Conservation (phyloP, 164 flowering plant species). For the Cinnamomum micranthum region DNA sequence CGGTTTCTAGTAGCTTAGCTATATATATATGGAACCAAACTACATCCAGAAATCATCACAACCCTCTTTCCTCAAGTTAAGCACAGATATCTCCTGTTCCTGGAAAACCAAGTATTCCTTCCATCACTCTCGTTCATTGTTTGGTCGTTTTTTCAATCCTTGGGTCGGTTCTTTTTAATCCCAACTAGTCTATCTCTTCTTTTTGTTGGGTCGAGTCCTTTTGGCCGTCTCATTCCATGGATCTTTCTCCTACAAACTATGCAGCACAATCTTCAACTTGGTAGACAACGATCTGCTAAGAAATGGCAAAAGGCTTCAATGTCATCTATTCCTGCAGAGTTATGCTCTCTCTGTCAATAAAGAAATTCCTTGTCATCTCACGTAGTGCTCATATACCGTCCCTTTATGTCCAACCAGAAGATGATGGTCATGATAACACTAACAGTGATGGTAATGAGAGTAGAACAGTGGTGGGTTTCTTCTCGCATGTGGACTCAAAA, state of each 20-base stretch:
- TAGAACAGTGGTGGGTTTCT: background rate
- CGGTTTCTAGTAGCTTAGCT: too few relatives aligned
- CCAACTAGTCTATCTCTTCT: background rate
- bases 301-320: background rate
- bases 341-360: conserved; percentile 27
- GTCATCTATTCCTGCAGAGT: background rate
- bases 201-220: background rate
- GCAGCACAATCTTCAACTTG: background rate
- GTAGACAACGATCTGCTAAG: too few relatives aligned
- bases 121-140: background rate
- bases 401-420: conserved; percentile 3
- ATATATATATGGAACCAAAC: too few relatives aligned
- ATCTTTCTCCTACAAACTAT: too few relatives aligned
- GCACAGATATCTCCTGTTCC: background rate
- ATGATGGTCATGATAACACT: background rate
- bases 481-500: conserved; percentile 11
- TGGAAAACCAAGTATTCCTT: too few relatives aligned
- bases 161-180: background rate
- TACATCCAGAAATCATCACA: too few relatives aligned
- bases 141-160: too few relatives aligned
- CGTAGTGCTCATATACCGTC: conserved; percentile 3
- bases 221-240: background rate
- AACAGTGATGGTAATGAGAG: background rate
- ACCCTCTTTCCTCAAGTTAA: too few relatives aligned
- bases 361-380: background rate